Percentiles rank a stretch among this genome's conserved stretches.
Evolutionary conservation across 108 stramenopile genomes (phyloP).

Genomic region (Tribonema minus): DNA sequence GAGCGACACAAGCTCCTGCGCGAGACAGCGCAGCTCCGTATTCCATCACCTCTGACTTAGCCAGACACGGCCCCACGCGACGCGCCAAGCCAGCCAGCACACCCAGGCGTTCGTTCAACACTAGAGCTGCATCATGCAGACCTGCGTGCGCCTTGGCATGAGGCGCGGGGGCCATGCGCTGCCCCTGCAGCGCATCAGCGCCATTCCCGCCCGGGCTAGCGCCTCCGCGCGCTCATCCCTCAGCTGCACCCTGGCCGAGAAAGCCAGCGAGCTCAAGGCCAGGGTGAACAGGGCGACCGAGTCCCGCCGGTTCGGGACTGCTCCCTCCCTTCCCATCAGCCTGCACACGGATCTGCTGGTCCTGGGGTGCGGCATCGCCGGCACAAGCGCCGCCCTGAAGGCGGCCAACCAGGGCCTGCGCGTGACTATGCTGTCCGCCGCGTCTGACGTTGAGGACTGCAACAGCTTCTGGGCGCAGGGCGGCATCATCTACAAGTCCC

Average conservation of each 20-base stretch:
- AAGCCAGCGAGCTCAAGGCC: neutral
- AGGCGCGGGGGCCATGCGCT: neutral
- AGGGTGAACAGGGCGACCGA: too few relatives aligned
- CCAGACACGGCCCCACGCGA: neutral
- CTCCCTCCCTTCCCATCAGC: neutral
- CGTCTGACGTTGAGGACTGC: constrained; percentile 63
- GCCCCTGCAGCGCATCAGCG: neutral
- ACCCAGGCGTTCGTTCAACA: neutral
- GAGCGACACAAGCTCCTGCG: neutral
- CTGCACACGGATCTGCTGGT: constrained; percentile 44
- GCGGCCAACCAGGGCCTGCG: constrained; percentile 35
- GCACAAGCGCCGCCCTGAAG: constrained; percentile 36
- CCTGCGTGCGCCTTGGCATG: neutral
- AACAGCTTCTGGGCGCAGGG: constrained; percentile 96
- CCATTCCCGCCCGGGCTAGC: neutral
- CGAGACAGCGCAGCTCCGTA: neutral
- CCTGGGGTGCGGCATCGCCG: constrained; percentile 45
- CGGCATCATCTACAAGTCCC: constrained; percentile 77
- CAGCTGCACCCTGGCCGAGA: neutral
- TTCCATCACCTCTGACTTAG: neutral
- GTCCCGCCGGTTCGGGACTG: too few relatives aligned
- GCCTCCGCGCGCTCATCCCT: neutral
- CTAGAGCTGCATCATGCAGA: neutral
- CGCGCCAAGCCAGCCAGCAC: neutral
- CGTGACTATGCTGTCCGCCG: constrained; percentile 43